Base-by-base conservation (phyloP, 1,284 basidiomycete genomes). In the Sporisorium reilianum region DNA sequence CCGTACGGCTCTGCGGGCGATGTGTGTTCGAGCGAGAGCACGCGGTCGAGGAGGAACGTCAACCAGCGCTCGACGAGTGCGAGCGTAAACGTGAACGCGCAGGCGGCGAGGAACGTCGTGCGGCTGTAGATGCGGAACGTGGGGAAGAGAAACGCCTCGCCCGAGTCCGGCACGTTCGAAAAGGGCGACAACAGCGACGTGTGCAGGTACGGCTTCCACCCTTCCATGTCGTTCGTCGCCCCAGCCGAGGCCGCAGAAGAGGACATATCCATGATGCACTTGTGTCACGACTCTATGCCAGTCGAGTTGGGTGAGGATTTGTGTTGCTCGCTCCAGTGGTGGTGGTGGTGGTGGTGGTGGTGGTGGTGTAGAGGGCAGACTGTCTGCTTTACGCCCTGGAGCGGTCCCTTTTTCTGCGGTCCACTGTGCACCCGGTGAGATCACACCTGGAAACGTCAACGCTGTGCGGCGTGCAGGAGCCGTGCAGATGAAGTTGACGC, bases 171-270 rank as follows among this genome's bases (percentile, higher is more conserved):
- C 0, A 32, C 14, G 51, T 46, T 41, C 38, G 42, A 10, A 23
- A 59, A 64, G 2, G 55, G 28, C 0, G 53, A 50, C 25, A 66
- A 64, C 18, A 73, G 57, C 9, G 61, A 64, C 2, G 70, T 73
- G 55, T 73, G 70, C 12, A 73, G 70, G 49, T 64, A 73, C 2
- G 70, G 70, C 40, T 73, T 67, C 64, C 70, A 67, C 9, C 28
- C 32, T 16, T 67, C 51, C 64, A 73, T 66, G 18, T 56, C 25
- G 6, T 42, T 22, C 1, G 40, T 2, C 18, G 49, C 26, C 32
- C 50, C 25, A 18, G 44, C 16, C 36, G 36, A 16, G 16, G 36
- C 36, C 8, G 25, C 40, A 8, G 44, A 23, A 8, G 40, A n/a
- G 11, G 64, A 61, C 57, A 61, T 60, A 44, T 61, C 64, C 64